A percentile compares a stretch with the other conserved stretches of the same genome.
phyloP scores from a whole-genome alignment of 371 early-diverging fungal species.

The Sporodiniella umbellata region DNA sequence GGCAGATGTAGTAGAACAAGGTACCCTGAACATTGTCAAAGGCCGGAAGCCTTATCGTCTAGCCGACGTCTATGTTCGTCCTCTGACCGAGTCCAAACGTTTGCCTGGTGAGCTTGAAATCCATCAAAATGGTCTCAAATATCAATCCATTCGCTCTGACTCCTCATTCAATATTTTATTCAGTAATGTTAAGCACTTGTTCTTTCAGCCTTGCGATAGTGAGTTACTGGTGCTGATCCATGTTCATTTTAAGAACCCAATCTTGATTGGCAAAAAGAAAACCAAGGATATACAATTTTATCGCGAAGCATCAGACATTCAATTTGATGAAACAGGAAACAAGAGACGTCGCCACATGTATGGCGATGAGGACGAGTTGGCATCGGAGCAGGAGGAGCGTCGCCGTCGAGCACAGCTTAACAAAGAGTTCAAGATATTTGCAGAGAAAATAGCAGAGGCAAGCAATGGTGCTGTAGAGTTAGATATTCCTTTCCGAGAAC shows the following conservation, averaged over 20 bases:
- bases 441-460: slow-evolving; percentile 86
- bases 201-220: slow-evolving; percentile 98
- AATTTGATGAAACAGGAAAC: slow-evolving; percentile 98
- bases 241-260: slow-evolving; percentile 94
- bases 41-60: slow-evolving; percentile 80
- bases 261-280: slow-evolving; percentile 98
- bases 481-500: slow-evolving; percentile 93
- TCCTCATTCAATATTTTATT: slow-evolving; percentile 91
- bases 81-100: slow-evolving; percentile 82
- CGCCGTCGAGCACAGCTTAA: slow-evolving; percentile 86
- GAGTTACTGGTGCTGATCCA: slow-evolving; percentile 96
- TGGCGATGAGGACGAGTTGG: slow-evolving; percentile 97
- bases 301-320: slow-evolving; percentile 93
- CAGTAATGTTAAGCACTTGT: slow-evolving; percentile 96
- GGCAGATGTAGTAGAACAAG: slow-evolving; percentile 96
- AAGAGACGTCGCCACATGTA: slow-evolving; percentile 88
- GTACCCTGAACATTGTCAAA: slow-evolving; percentile 75
- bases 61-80: slow-evolving; percentile 88
- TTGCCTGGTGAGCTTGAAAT: slow-evolving; percentile 92
- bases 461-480: slow-evolving; percentile 84
- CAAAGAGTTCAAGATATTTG: slow-evolving; percentile 93
- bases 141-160: slow-evolving; percentile 80
- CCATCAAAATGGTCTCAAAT: slow-evolving; percentile 93
- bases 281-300: slow-evolving; percentile 99
- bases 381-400: slow-evolving; percentile 93